Percentiles rank a stretch among this genome's conserved stretches.
phyloP scores from a whole-genome alignment of 805 yeast genomes.

The Lipomyces kockii region DNA sequence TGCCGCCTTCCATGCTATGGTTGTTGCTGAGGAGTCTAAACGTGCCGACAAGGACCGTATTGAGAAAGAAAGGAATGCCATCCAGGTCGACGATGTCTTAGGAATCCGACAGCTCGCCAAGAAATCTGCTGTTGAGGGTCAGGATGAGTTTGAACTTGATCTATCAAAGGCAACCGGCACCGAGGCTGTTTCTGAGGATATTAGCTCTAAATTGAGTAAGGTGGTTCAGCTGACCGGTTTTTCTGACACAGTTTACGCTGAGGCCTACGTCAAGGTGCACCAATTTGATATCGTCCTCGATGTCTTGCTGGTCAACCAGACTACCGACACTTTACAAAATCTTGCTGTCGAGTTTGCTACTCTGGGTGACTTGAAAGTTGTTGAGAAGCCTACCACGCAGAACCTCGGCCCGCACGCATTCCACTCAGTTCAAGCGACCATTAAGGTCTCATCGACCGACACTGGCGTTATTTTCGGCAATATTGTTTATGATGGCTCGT shows the following conservation, averaged over 20 bases:
- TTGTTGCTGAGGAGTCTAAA: slow-evolving; percentile 62
- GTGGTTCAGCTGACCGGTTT: slow-evolving; percentile 96
- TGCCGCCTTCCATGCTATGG: slow-evolving; percentile 76
- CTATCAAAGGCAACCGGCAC: slow-evolving; percentile 57
- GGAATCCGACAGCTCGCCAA: slow-evolving; percentile 76
- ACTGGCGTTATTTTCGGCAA: slow-evolving; percentile 98
- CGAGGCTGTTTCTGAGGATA: slow-evolving; percentile 52
- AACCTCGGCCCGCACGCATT: slow-evolving; percentile 98
- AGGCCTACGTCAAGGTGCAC: slow-evolving; percentile 93
- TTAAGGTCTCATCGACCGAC: slow-evolving; percentile 95
- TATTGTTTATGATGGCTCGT: slow-evolving; percentile 94
- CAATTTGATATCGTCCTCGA: slow-evolving; percentile 96
- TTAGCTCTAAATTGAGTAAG: slow-evolving; percentile 79
- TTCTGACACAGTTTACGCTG: slow-evolving; percentile 97
- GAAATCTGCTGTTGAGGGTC: slow-evolving; percentile 46
- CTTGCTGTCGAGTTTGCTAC: slow-evolving; percentile 94
- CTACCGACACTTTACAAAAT: slow-evolving; percentile 84
- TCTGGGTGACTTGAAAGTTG: slow-evolving; percentile 91
- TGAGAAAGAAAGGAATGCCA: slow-evolving; percentile 64
- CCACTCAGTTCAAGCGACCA: slow-evolving; percentile 83
- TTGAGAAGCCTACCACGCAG: slow-evolving; percentile 85
- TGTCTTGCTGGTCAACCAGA: slow-evolving; percentile 92
- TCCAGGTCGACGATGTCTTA: slow-evolving; percentile 78
- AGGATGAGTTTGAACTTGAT: slow-evolving; percentile 63
- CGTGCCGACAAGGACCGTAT: slow-evolving; percentile 57